Percentiles rank a stretch among this genome's conserved stretches.
Conservation (phyloP, 371 early-diverging fungal genomes). For the Gilbertella persicaria region DNA sequence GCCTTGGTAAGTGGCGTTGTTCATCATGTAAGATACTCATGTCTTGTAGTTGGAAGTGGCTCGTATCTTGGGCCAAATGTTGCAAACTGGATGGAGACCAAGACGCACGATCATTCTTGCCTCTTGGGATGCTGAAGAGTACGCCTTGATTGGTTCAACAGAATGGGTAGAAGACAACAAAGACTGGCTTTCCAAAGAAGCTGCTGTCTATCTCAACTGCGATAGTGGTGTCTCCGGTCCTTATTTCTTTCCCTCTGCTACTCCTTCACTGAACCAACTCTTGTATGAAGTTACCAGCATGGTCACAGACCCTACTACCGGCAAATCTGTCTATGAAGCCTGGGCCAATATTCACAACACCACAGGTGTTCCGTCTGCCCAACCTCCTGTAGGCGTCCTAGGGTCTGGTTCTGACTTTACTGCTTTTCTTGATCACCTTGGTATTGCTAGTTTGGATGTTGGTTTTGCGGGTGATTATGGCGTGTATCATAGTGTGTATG, state of each 20-base stretch:
- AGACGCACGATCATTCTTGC: slow-evolving; percentile 64
- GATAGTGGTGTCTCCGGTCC: slow-evolving; percentile 57
- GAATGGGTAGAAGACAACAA: slow-evolving; percentile 74
- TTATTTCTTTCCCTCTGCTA: slow-evolving; percentile 49
- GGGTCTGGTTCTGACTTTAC: slow-evolving; percentile 68
- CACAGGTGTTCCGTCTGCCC: slow-evolving; percentile 7
- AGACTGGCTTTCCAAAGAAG: slow-evolving; percentile 55
- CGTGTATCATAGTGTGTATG: slow-evolving; percentile 69
- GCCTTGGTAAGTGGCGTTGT: slow-evolving; percentile 36
- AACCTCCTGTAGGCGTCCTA: slow-evolving; percentile 30
- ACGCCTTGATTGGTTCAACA: slow-evolving; percentile 67
- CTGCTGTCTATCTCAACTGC: slow-evolving; percentile 63
- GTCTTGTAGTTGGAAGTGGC: slow-evolving; percentile 51
- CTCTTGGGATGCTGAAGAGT: slow-evolving; percentile 75
- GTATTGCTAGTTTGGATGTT: slow-evolving; percentile 59
- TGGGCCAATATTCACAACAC: slow-evolving; percentile 32
- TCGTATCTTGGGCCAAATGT: slow-evolving; percentile 54
- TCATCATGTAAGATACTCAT: neutral
- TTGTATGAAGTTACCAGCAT: slow-evolving; percentile 52
- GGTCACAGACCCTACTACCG: slow-evolving; percentile 51
- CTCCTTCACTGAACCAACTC: slow-evolving; percentile 53
- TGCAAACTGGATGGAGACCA: slow-evolving; percentile 66
- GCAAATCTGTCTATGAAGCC: slow-evolving; percentile 51
- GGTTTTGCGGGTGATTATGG: slow-evolving; percentile 56
- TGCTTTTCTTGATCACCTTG: slow-evolving; percentile 63